Evolutionary conservation across 192 early-diverging fungal species (phyloP).

Genomic region (Coemansia aciculifera): DNA sequence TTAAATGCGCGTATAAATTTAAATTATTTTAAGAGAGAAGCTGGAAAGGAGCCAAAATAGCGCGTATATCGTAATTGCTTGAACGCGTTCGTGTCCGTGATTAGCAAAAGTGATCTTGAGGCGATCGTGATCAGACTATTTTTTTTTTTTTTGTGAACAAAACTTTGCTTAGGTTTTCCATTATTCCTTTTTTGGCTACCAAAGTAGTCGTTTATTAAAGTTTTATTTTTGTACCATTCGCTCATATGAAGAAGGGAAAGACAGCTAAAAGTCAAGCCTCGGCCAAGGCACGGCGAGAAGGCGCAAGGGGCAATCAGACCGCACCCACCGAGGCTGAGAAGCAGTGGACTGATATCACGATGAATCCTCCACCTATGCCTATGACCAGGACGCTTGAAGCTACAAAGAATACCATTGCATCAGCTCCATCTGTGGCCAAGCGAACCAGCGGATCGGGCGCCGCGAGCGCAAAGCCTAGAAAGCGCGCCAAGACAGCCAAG

Average conservation of each 20-base stretch:
- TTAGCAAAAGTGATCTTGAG: background rate
- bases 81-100: slow-evolving; percentile 6
- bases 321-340: slow-evolving; percentile 11
- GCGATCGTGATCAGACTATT: slow-evolving; percentile 3
- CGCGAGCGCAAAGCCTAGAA: slow-evolving; percentile 4
- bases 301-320: background rate
- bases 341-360: slow-evolving; percentile 30
- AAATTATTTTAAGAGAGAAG: background rate
- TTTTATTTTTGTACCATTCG: background rate
- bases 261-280: slow-evolving; percentile 9
- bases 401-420: background rate
- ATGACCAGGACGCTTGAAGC: background rate
- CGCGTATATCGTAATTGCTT: background rate
- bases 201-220: background rate
- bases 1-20: background rate
- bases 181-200: background rate
- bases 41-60: background rate
- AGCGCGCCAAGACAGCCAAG: slow-evolving; percentile 11
- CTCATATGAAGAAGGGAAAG: slow-evolving; percentile 7
- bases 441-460: background rate
- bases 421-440: background rate
- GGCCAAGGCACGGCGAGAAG: slow-evolving; percentile 5
- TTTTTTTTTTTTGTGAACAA: background rate
- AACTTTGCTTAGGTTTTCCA: background rate
- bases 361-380: slow-evolving; percentile 54